Conservation (phyloP, 305 asterid genomes). For the Andrographis paniculata region DNA sequence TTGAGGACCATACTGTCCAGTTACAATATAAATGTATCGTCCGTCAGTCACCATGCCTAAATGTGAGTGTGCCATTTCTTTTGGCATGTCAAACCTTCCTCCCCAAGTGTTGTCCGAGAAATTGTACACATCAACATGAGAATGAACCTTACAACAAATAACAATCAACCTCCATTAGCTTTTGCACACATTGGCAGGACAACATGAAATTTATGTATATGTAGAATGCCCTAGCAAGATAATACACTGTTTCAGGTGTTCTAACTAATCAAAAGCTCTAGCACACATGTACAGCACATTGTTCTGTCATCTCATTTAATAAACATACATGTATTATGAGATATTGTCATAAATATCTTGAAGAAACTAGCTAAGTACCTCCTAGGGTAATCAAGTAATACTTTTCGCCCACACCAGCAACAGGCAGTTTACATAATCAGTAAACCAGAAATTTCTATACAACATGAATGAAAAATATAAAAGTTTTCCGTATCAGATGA, state of each 20-base stretch:
- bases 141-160: constrained; percentile 58
- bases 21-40: constrained; percentile 77
- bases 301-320: constrained; percentile 8
- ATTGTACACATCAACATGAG: constrained; percentile 88
- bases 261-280: constrained; percentile 8
- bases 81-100: constrained; percentile 92
- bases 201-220: constrained; percentile 4
- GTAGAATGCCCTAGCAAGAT: not conserved
- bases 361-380: too few relatives aligned
- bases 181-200: constrained; percentile 5
- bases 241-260: not conserved
- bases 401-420: constrained; percentile 12
- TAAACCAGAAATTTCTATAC: not conserved
- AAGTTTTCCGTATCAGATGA: constrained; percentile 2
- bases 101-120: constrained; percentile 89
- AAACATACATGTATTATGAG: too few relatives aligned
- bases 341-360: too few relatives aligned
- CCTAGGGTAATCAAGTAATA: too few relatives aligned
- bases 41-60: constrained; percentile 97
- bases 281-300: constrained; percentile 4
- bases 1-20: constrained; percentile 93
- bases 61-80: constrained; percentile 97
- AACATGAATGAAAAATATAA: too few relatives aligned
- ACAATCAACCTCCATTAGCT: constrained; percentile 13
- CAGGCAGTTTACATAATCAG: constrained; percentile 3